Percentiles rank a stretch among this genome's conserved stretches.
Conservation (phyloP, 73 alveolate species). For the Breviolum minutum region DNA sequence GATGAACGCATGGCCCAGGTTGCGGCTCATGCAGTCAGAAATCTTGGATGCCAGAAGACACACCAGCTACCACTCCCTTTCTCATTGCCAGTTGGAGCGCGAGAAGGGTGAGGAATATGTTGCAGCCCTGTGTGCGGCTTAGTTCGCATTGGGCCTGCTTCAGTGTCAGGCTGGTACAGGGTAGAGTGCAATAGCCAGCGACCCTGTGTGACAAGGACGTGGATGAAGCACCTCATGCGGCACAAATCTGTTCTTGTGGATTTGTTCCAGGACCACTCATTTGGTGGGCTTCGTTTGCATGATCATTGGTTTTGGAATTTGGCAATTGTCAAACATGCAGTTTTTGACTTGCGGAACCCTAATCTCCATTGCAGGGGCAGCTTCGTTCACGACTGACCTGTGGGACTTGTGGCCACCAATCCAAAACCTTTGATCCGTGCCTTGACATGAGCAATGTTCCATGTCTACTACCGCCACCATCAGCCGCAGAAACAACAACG, state of each 20-base stretch:
- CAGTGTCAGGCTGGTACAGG: not conserved
- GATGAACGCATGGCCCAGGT: slow-evolving; percentile 90
- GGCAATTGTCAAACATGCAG: too few relatives aligned
- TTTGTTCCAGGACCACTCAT: slow-evolving; percentile 33
- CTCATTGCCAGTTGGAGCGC: slow-evolving; percentile 69
- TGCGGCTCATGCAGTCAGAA: not conserved
- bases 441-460: not conserved
- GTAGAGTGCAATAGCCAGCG: too few relatives aligned
- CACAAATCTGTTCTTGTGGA: slow-evolving; percentile 82
- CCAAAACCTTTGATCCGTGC: slow-evolving; percentile 63
- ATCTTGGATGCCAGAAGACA: too few relatives aligned
- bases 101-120: slow-evolving; percentile 87
- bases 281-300: not conserved
- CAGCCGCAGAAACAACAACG: too few relatives aligned
- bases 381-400: slow-evolving; percentile 72
- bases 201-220: slow-evolving; percentile 5
- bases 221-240: slow-evolving; percentile 91
- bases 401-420: slow-evolving; percentile 59
- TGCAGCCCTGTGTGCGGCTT: slow-evolving; percentile 53
- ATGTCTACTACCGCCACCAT: not conserved
- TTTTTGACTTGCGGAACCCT: not conserved
- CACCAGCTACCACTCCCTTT: not conserved
- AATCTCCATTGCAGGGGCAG: slow-evolving; percentile 16
- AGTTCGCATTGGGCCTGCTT: not conserved
- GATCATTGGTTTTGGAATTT: not conserved